Conservation (phyloP, 352 stramenopile genomes). For the Phytophthora pini region DNA sequence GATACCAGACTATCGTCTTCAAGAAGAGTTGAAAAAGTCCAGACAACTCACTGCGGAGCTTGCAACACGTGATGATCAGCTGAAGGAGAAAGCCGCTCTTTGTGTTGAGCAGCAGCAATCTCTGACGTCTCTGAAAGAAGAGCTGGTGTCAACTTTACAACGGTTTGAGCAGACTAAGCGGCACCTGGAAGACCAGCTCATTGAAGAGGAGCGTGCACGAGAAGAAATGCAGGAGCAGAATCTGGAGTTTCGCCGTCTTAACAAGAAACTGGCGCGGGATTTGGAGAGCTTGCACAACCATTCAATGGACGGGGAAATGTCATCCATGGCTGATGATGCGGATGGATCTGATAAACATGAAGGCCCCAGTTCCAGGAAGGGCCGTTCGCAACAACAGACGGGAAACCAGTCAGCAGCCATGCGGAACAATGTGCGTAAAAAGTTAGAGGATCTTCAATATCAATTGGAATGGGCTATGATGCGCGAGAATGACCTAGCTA, state of each 20-base stretch:
- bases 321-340: slow-evolving; percentile 12
- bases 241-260: slow-evolving; percentile 73
- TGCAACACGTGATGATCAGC: slow-evolving; percentile 35
- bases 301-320: slow-evolving; percentile 27
- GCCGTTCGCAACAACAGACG: slow-evolving; percentile 10
- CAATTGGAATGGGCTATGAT: slow-evolving; percentile 71
- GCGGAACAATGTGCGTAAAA: slow-evolving; percentile 53
- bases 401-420: slow-evolving; percentile 31
- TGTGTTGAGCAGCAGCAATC: slow-evolving; percentile 67
- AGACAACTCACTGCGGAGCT: slow-evolving; percentile 58
- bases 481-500: slow-evolving; percentile 72
- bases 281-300: slow-evolving; percentile 54
- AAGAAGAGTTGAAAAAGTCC: slow-evolving; percentile 75
- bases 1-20: slow-evolving; percentile 53
- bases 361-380: slow-evolving; percentile 14
- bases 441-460: slow-evolving; percentile 47
- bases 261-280: slow-evolving; percentile 72
- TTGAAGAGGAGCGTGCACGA: slow-evolving; percentile 69
- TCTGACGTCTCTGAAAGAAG: slow-evolving; percentile 66
- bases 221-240: slow-evolving; percentile 83
- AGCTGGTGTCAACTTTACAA: slow-evolving; percentile 58
- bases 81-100: slow-evolving; percentile 57
- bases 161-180: slow-evolving; percentile 77
- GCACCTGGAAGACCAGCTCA: slow-evolving; percentile 79
- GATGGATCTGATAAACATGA: slow-evolving; percentile 21